phyloP scores from a whole-genome alignment of 352 stramenopile genomes.

The Phytophthora constricta region DNA sequence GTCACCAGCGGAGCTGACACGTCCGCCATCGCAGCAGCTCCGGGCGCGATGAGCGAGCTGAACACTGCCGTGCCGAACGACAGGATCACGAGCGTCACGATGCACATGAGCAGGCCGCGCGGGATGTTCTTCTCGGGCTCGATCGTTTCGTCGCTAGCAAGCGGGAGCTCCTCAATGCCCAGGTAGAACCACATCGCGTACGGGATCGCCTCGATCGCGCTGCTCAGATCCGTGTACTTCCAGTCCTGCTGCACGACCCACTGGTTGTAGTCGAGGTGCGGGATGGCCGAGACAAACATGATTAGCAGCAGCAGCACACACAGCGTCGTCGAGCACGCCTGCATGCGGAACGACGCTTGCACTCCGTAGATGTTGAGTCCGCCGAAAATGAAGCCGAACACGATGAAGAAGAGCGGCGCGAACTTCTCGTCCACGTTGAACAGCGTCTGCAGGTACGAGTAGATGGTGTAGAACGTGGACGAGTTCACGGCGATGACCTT shows the following conservation, averaged over 20 bases:
- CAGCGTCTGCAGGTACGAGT: constrained; percentile 52
- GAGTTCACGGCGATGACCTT: constrained; percentile 68
- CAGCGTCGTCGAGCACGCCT: constrained; percentile 54
- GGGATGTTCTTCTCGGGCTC: constrained; percentile 35
- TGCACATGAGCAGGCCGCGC: constrained; percentile 52
- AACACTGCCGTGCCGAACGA: constrained; percentile 62
- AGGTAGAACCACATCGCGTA: constrained; percentile 73
- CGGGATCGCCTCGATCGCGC: constrained; percentile 59
- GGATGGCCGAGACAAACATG: constrained; percentile 59
- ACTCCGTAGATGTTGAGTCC: constrained; percentile 58
- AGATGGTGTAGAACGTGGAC: constrained; percentile 51
- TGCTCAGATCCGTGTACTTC: constrained; percentile 55
- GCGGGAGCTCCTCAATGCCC: constrained; percentile 32
- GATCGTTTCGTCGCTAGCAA: constrained; percentile 34
- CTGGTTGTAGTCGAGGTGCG: constrained; percentile 56
- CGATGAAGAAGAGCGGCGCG: constrained; percentile 50
- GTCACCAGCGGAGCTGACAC: constrained; percentile 57
- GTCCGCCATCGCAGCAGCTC: constrained; percentile 43
- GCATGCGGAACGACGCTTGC: constrained; percentile 65
- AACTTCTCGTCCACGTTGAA: constrained; percentile 45
- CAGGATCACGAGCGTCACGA: constrained; percentile 57
- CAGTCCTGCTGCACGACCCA: constrained; percentile 61
- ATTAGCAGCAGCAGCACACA: constrained; percentile 56
- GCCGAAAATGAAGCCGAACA: constrained; percentile 61
- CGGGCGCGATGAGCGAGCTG: constrained; percentile 58